Evolutionary conservation across 345 rosid genomes (phyloP).

Genomic region (Toxicodendron radicans): DNA sequence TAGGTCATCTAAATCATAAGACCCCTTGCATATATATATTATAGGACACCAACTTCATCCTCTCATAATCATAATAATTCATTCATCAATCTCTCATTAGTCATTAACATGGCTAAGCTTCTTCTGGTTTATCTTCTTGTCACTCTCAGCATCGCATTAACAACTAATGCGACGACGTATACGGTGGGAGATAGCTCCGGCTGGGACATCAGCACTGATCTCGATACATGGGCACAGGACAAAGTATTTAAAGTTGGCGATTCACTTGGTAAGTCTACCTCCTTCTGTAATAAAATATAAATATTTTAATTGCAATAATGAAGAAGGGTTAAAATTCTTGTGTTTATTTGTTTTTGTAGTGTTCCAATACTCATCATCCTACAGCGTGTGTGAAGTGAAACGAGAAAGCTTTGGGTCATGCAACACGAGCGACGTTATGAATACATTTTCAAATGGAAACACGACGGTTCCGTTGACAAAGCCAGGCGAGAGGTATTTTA

Average conservation of each 20-base stretch:
- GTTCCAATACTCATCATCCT: constrained; percentile 67
- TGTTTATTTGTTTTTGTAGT: constrained; percentile 29
- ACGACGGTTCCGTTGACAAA: constrained; percentile 61
- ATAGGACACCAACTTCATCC: constrained; percentile 2
- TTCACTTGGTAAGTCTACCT: constrained; percentile 46
- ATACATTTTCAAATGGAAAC: constrained; percentile 71
- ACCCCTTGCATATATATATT: constrained; percentile 11
- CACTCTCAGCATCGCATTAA: constrained; percentile 24
- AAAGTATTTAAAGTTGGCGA: constrained; percentile 82
- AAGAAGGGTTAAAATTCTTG: not conserved
- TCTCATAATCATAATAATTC: not conserved
- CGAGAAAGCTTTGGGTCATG: constrained; percentile 49
- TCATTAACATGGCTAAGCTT: constrained; percentile 35
- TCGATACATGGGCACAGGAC: constrained; percentile 66
- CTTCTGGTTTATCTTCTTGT: constrained; percentile 33
- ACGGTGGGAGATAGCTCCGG: constrained; percentile 81
- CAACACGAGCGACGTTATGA: constrained; percentile 49
- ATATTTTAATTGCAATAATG: not conserved
- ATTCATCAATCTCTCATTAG: not conserved
- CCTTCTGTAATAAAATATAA: not conserved
- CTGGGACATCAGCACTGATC: constrained; percentile 87
- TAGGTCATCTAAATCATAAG: constrained; percentile 44
- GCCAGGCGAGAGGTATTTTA: constrained; percentile 61
- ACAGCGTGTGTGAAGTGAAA: constrained; percentile 61
- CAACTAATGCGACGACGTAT: constrained; percentile 56